Evolutionary conservation across 1,139 yeast species (phyloP).

Genomic region (Pichia sp.): DNA sequence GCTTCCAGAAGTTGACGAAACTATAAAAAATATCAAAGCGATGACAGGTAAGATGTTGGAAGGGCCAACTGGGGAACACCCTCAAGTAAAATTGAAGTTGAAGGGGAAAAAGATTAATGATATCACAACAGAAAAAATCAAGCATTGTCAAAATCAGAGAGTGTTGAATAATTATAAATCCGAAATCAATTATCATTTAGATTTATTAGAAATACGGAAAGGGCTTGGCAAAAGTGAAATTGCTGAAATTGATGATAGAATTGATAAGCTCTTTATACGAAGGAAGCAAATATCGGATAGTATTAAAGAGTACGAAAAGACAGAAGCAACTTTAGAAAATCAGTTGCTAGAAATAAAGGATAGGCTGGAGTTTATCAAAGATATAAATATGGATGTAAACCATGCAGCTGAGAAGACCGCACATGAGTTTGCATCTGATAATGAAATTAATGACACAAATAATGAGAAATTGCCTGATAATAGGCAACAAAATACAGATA

Average conservation of each 20-base stretch:
- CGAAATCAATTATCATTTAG: slow-evolving; percentile 40
- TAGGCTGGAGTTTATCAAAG: slow-evolving; percentile 31
- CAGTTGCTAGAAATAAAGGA: slow-evolving; percentile 37
- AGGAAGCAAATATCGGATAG: slow-evolving; percentile 48
- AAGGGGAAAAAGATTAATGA: slow-evolving; percentile 19
- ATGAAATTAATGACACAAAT: slow-evolving; percentile 11
- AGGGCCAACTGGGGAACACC: not conserved
- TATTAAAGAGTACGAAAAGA: slow-evolving; percentile 52
- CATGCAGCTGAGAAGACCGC: slow-evolving; percentile 8
- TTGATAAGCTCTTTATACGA: slow-evolving; percentile 41
- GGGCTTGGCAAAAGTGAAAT: slow-evolving; percentile 58
- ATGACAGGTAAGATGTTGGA: slow-evolving; percentile 9
- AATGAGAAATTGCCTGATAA: not conserved
- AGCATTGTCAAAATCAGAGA: slow-evolving; percentile 33
- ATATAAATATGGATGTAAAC: slow-evolving; percentile 12
- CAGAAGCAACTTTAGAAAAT: slow-evolving; percentile 46
- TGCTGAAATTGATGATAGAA: slow-evolving; percentile 50
- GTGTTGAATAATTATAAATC: slow-evolving; percentile 33
- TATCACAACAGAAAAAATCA: slow-evolving; percentile 34
- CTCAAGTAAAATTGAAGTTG: not conserved
- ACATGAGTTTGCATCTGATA: not conserved
- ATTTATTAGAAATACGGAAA: slow-evolving; percentile 52
- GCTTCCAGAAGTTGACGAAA: slow-evolving; percentile 40
- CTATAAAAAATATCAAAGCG: slow-evolving; percentile 19
- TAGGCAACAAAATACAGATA: not conserved